Conservation (phyloP, 345 rosid genomes). For the Brassica cretica region DNA sequence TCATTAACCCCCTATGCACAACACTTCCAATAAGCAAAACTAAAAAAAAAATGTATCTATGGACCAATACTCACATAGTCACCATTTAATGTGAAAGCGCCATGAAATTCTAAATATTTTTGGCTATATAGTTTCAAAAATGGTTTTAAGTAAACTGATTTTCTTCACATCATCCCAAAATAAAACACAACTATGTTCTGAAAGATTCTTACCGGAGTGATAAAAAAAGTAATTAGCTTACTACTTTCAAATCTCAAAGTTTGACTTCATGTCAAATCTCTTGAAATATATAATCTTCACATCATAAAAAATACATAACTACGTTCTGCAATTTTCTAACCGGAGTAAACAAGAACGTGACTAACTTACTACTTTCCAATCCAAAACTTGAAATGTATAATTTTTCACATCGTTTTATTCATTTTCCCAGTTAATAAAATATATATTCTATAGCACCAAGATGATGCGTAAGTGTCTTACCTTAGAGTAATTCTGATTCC, state of each 20-base stretch:
- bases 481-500: constrained; percentile 50
- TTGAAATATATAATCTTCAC: constrained; percentile 1
- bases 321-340: background rate
- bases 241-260: constrained; percentile 3
- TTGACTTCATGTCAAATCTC: background rate
- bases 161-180: background rate
- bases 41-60: background rate
- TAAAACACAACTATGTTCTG: background rate
- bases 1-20: constrained; percentile 52
- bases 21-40: constrained; percentile 18
- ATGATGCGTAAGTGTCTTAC: constrained; percentile 33
- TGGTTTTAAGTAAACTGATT: constrained; percentile 9
- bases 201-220: background rate
- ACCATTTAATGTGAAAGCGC: background rate
- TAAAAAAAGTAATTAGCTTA: constrained; percentile 5
- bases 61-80: constrained; percentile 1
- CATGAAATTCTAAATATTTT: background rate
- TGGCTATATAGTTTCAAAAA: background rate
- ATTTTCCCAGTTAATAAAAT: background rate
- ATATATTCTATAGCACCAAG: background rate
- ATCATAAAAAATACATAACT: background rate
- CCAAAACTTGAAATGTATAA: background rate
- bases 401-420: background rate
- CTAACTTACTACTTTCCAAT: background rate
- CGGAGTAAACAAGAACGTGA: background rate